These are phyloP conservation scores for Termitomyces bulborhizus DNA, from an alignment of 768 basidiomycete genomes.

Conservation along the genomic window DNA sequence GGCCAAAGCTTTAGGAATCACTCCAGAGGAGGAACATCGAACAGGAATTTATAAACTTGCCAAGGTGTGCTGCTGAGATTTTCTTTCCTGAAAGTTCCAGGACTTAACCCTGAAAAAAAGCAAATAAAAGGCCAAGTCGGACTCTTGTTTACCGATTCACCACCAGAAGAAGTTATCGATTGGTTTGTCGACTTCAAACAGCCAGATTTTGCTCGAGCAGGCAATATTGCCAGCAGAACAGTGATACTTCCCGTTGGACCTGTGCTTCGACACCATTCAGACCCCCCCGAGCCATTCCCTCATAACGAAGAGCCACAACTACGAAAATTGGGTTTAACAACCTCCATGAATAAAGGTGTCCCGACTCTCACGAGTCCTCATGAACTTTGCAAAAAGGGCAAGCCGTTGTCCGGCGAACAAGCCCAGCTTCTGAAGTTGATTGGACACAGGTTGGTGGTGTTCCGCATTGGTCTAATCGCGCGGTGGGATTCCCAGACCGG, in stretches of 20 bases:
- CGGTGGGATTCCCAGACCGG: conserved; percentile 70
- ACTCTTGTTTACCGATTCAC: conserved; percentile 84
- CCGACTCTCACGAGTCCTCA: conserved; percentile 80
- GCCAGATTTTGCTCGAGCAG: conserved; percentile 87
- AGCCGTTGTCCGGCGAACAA: conserved; percentile 77
- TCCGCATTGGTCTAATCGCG: conserved; percentile 64
- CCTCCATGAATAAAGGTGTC: conserved; percentile 80
- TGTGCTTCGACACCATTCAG: conserved; percentile 72
- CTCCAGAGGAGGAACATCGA: conserved; percentile 81
- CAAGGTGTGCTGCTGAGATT: conserved; percentile 39
- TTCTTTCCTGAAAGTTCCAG: background rate
- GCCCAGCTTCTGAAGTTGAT: conserved; percentile 90
- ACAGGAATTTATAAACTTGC: conserved; percentile 76
- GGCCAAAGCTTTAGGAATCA: conserved; percentile 91
- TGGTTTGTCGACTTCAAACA: conserved; percentile 93
- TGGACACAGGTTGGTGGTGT: conserved; percentile 83
- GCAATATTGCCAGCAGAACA: conserved; percentile 71
- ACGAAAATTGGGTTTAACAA: conserved; percentile 84
- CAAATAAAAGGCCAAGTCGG: conserved; percentile 95
- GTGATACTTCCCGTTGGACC: conserved; percentile 80
- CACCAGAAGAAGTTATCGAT: conserved; percentile 84
- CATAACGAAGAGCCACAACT: conserved; percentile 98
- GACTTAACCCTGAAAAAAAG: conserved; percentile 30
- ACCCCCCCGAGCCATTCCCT: conserved; percentile 85
- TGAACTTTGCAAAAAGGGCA: conserved; percentile 78